phyloP scores from a whole-genome alignment of 1,284 basidiomycete genomes.

The Sporisorium reilianum region DNA sequence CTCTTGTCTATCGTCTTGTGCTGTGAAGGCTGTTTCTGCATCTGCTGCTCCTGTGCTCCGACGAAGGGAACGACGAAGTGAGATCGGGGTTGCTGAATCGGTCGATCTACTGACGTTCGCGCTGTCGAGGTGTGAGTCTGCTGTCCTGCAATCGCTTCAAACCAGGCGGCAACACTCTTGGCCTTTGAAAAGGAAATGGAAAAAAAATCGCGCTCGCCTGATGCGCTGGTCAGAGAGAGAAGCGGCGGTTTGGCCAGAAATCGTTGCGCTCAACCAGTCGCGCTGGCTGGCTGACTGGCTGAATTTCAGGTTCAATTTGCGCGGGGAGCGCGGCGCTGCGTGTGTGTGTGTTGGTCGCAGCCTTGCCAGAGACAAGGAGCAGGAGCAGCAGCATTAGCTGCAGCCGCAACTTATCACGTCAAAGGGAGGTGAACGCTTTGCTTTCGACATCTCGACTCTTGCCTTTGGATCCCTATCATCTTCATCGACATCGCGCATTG shows the following conservation, averaged over 20 bases:
- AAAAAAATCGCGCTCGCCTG: background rate
- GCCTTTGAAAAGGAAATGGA: background rate
- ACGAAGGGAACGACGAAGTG: background rate
- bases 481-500: conserved; percentile 4
- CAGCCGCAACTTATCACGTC: too few species aligned
- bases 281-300: conserved; percentile 14
- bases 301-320: background rate
- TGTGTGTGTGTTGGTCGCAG: conserved; percentile 4
- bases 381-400: too few species aligned
- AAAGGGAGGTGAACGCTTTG: too few species aligned
- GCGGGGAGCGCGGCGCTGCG: background rate
- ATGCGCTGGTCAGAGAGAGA: conserved; percentile 10
- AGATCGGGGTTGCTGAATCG: conserved; percentile 4
- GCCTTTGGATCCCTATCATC: conserved; percentile 1
- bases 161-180: too few species aligned
- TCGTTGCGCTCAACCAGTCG: background rate
- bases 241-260: conserved; percentile 4
- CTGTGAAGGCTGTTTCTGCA: background rate
- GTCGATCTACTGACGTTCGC: background rate
- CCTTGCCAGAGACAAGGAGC: too few species aligned
- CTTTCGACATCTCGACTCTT: background rate
- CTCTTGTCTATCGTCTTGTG: background rate
- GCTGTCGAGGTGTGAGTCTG: background rate
- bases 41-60: background rate
- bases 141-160: too few species aligned